Conservation (phyloP, 768 basidiomycete genomes). For the Suillus spraguei region DNA sequence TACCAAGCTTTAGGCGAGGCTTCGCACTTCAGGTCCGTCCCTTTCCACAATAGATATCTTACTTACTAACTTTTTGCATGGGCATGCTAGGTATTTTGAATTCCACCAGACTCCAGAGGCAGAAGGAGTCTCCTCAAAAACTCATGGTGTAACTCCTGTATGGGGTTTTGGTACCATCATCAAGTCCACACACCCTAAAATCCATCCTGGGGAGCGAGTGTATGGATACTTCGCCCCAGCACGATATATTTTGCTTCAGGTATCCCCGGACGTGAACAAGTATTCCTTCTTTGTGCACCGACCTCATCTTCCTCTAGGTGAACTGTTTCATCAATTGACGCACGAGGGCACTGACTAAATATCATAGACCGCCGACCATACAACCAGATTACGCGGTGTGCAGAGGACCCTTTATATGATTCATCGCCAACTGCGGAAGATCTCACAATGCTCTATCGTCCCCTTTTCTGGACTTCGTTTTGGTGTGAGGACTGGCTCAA, state of each 20-base stretch:
- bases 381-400: conserved; percentile 66
- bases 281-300: conserved; percentile 60
- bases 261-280: conserved; percentile 55
- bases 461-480: conserved; percentile 75
- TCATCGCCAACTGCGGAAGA: conserved; percentile 53
- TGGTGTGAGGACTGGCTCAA: conserved; percentile 77
- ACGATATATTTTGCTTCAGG: conserved; percentile 55
- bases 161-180: conserved; percentile 72
- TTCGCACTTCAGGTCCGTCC: conserved; percentile 40
- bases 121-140: conserved; percentile 41
- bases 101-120: conserved; percentile 55
- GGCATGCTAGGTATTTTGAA: conserved; percentile 63
- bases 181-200: conserved; percentile 48
- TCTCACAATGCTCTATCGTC: conserved; percentile 70
- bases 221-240: conserved; percentile 64
- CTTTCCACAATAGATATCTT: background rate
- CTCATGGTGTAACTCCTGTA: conserved; percentile 68
- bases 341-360: conserved; percentile 6
- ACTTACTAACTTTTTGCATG: conserved; percentile 24
- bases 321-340: background rate
- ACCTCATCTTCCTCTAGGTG: conserved; percentile 63
- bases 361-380: conserved; percentile 65
- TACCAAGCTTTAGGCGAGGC: conserved; percentile 59
- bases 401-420: conserved; percentile 55
- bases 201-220: conserved; percentile 57